Base-by-base conservation (phyloP, 2,329 filamentous ascomycete species). In the Penicillium sp. region DNA sequence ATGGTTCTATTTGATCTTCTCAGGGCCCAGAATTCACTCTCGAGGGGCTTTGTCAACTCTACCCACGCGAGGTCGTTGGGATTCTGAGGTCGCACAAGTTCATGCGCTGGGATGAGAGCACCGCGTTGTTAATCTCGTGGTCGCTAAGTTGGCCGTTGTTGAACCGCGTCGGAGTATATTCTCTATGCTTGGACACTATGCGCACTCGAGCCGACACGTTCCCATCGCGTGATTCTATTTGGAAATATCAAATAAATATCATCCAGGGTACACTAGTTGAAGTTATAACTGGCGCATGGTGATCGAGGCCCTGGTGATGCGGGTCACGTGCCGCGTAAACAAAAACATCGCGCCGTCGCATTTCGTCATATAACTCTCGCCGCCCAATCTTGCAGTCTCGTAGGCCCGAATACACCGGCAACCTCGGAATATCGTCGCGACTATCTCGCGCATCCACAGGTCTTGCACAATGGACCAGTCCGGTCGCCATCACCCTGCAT, bases 391-490 rank as follows among this genome's bases (percentile, higher is more conserved):
- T 18, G 16, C 16, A 36, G 9, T 30, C 16, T 11, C 9, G 35
- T 9, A 13, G 35, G 35, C 35, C 18, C 35, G 10, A 20, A 18
- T 13, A 38, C 16, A 20, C 16, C 5, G 35, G 35, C 16, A 11
- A 7, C 9, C 14, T 35, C 2, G n/a, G 14, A 16, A 30, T 5
- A 20, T 2, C 13, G 5, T 16, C 11, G 8, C 2, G 7, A n/a
- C 18, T 14, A 13, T 14, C 6, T 14, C 7, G 11, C 24, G 38
- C 20, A 5, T 40, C 2, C 30, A 49, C 7, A 2, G 22, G 2
- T 3, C 3, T 13, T 20, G 20, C 5, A 41, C 24, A 24, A 62
- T 59, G 58, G 46, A 40, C 35, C 40, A 44, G 22, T 45, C 11
- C n/a, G 20, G 33, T 4, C 48, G 46, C 18, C 41, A 39, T 25